Conservation (phyloP, 2,329 filamentous ascomycete species). For the Pochonia chlamydosporia region DNA sequence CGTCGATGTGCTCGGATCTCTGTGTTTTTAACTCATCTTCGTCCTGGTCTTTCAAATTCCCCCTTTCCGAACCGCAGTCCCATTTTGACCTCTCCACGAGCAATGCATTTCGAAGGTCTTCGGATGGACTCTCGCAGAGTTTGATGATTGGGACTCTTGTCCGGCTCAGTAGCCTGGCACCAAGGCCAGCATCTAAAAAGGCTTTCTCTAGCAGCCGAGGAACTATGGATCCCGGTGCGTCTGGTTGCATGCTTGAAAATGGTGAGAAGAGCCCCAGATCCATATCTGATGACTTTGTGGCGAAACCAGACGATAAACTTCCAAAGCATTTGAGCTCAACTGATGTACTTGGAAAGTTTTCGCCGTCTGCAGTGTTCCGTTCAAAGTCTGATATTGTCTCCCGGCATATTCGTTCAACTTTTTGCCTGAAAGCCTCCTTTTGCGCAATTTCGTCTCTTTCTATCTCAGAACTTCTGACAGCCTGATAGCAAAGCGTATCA, state of each 20-base stretch:
- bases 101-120: constrained; percentile 55
- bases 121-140: constrained; percentile 66
- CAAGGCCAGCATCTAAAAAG: constrained; percentile 65
- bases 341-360: constrained; percentile 44
- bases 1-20: constrained; percentile 3
- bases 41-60: constrained; percentile 30
- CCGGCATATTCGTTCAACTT: constrained; percentile 60
- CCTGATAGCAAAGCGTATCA: constrained; percentile 38
- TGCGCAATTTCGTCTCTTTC: constrained; percentile 54
- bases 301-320: constrained; percentile 79
- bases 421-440: constrained; percentile 65
- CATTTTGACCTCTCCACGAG: constrained; percentile 63
- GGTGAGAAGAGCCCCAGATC: constrained; percentile 74
- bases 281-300: constrained; percentile 84
- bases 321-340: constrained; percentile 75
- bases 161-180: constrained; percentile 69
- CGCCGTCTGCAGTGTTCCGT: constrained; percentile 26
- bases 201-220: constrained; percentile 71
- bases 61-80: constrained; percentile 48
- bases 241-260: constrained; percentile 46
- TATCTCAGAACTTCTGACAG: constrained; percentile 56
- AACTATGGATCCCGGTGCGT: constrained; percentile 53
- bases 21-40: constrained; percentile 14
- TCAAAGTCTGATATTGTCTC: constrained; percentile 52
- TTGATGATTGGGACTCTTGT: constrained; percentile 86